A percentile compares a stretch with the other conserved stretches of the same genome.
Evolutionary conservation across 2,329 filamentous ascomycete genomes (phyloP).

Genomic region (Shiraia sp.): DNA sequence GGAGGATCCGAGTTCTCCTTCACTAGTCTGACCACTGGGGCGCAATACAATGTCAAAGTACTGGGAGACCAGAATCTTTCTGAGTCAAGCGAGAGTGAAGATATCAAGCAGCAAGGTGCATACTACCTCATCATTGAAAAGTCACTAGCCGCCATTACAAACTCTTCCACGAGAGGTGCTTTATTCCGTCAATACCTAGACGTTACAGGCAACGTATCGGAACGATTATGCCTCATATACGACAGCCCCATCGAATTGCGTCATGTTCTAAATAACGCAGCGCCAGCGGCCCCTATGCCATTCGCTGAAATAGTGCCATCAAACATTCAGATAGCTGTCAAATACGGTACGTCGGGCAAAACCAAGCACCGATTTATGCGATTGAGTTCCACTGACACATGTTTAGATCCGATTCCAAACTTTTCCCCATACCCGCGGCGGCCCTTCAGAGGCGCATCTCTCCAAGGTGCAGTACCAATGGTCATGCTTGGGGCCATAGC

Average conservation of each 20-base stretch:
- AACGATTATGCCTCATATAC: too few relatives aligned
- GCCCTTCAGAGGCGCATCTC: slow-evolving; percentile 1
- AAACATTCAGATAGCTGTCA: background rate
- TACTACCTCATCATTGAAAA: background rate
- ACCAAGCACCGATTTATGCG: background rate
- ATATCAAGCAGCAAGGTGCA: background rate
- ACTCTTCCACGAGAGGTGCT: background rate
- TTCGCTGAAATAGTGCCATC: background rate
- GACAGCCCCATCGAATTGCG: too few relatives aligned
- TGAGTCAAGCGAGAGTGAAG: background rate
- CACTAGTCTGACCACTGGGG: too few relatives aligned
- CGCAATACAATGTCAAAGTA: too few relatives aligned
- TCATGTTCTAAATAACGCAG: too few relatives aligned
- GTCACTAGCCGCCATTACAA: background rate
- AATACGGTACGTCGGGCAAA: background rate
- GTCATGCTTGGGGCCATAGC: slow-evolving; percentile 2
- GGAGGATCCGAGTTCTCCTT: background rate
- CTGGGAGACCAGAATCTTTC: too few relatives aligned
- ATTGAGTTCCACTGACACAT: background rate
- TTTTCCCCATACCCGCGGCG: slow-evolving; percentile 2
- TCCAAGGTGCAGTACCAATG: slow-evolving; percentile 3
- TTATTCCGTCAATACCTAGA: background rate
- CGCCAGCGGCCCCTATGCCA: background rate
- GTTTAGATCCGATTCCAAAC: slow-evolving; percentile 2
- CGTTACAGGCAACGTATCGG: background rate